A percentile compares a stretch with the other conserved stretches of the same genome.
phyloP scores from a whole-genome alignment of 768 basidiomycete species.

The Tulasnella sp. region DNA sequence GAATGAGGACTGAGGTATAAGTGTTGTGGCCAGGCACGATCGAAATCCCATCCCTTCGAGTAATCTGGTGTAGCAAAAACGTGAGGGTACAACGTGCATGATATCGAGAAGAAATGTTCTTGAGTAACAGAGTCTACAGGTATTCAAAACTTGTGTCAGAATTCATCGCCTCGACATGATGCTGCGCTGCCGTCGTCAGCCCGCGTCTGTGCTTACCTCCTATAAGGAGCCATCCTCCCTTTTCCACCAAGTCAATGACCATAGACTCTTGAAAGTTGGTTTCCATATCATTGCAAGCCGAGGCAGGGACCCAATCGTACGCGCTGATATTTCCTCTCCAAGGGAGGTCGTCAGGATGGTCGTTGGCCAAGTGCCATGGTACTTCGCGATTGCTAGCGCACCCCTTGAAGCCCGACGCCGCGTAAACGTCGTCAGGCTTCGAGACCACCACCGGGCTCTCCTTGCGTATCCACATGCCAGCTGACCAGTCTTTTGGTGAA shows the following conservation, averaged over 20 bases:
- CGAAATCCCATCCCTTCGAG: slow-evolving; percentile 38
- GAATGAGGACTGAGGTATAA: slow-evolving; percentile 50
- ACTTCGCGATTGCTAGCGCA: slow-evolving; percentile 11
- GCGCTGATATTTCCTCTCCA: slow-evolving; percentile 10
- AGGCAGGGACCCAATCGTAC: slow-evolving; percentile 3
- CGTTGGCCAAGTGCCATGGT: slow-evolving; percentile 7
- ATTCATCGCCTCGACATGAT: neutral
- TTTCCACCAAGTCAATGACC: slow-evolving; percentile 46
- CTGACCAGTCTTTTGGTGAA: slow-evolving; percentile 8
- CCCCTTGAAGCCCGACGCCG: slow-evolving; percentile 9
- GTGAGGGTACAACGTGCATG: slow-evolving; percentile 54
- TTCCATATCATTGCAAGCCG: neutral
- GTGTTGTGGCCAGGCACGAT: slow-evolving; percentile 54
- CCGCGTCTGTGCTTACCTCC: slow-evolving; percentile 36
- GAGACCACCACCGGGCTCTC: neutral
- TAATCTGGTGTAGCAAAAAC: slow-evolving; percentile 56
- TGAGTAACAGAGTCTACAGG: slow-evolving; percentile 52
- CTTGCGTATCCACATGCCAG: neutral
- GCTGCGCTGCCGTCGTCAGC: neutral
- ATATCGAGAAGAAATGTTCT: slow-evolving; percentile 63
- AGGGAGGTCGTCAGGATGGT: neutral
- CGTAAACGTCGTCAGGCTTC: slow-evolving; percentile 8
- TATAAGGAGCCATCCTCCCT: slow-evolving; percentile 59
- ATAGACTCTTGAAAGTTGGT: slow-evolving; percentile 26
- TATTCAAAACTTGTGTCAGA: neutral